phyloP scores from a whole-genome alignment of 2,329 filamentous ascomycete genomes.

The Fusarium azukiicola region DNA sequence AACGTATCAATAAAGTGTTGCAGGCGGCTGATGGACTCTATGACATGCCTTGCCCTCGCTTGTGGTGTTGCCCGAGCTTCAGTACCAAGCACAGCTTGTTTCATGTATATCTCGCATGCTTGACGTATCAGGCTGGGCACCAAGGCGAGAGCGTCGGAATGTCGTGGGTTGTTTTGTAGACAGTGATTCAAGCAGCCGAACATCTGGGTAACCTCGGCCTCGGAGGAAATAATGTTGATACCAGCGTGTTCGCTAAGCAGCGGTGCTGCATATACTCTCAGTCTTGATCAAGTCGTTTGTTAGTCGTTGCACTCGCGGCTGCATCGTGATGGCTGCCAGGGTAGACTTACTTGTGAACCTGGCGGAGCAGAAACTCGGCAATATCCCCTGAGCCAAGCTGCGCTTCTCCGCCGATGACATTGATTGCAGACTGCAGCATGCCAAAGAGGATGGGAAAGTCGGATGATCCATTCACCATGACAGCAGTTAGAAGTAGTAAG shows the following conservation, averaged over 20 bases:
- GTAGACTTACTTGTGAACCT: background rate
- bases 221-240: constrained; percentile 1
- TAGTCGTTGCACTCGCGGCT: background rate
- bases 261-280: constrained; percentile 22
- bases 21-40: background rate
- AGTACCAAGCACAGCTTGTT: background rate
- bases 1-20: constrained; percentile 26
- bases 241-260: constrained; percentile 25
- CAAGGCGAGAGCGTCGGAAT: background rate
- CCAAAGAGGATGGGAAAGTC: background rate
- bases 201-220: background rate
- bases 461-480: background rate
- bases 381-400: background rate
- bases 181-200: constrained; percentile 35
- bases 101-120: constrained; percentile 27
- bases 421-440: background rate
- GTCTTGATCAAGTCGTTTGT: background rate
- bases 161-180: background rate
- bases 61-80: background rate
- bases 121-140: constrained; percentile 6
- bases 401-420: background rate
- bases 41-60: background rate
- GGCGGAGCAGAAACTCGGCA: background rate
- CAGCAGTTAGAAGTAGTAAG: background rate
- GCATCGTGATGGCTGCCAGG: background rate